Evolutionary conservation across 768 basidiomycete species (phyloP), one percentile per base, ranked within the genome.

Genomic region (Mycena amicta): DNA sequence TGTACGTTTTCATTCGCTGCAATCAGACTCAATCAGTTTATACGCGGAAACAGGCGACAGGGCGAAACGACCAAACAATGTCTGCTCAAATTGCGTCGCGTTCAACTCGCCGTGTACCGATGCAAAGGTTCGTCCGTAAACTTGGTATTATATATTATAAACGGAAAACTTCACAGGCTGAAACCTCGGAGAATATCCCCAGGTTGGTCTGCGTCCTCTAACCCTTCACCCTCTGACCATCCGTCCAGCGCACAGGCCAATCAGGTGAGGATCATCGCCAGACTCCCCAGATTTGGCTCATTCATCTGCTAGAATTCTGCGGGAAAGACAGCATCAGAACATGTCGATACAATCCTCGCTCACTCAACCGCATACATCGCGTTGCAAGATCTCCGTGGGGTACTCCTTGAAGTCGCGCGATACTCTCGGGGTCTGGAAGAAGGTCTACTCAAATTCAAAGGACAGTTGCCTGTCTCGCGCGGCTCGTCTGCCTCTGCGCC

Each of bases 101-200:
- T 49, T 49, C 47, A 49, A 49, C n/a, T 26, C 25, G 22, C 47
- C 47, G 5, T 49, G 47, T n/a, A 49, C 47, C 8, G 47, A 49
- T 22, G 12, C 47, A 13, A 49, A 28, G 26, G 47, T 43, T 12
- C 41, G 41, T 43, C 12, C 12, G 41, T 13, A 22, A 28, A 13
- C 5, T 16, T 15, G 43, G 15, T 45, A n/a, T 16, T 15, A 37
- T 18, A 18, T 18, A 18, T 37, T 37, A 18, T 37, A 37, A 18
- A 18, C 11, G 11, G 33, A 37, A 37, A 37, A 18, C 33, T 8
- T 37, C 18, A 8, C 43, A 45, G 43, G 43, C 43, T 23, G 13
- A 15, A 15, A 45, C 6, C 22, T 5, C 43, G 13, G 43, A 45
- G 20, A 45, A 45, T 23, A 45, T 45, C 43, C 43, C 43, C 5